phyloP scores from a whole-genome alignment of 1,284 basidiomycete genomes.

The Tilletia caries region DNA sequence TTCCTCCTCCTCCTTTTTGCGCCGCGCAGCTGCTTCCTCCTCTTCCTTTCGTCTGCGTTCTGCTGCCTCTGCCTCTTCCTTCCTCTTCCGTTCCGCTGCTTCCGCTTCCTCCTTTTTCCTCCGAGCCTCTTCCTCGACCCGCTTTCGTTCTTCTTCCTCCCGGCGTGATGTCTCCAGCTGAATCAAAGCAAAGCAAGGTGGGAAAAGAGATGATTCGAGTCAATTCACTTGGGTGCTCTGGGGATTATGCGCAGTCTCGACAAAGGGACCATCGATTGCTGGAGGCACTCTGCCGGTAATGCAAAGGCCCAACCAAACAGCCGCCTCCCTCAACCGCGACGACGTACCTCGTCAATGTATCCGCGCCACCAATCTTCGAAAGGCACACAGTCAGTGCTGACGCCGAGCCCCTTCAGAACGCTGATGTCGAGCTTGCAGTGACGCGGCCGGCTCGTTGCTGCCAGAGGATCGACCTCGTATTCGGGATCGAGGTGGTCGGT shows the following conservation, averaged over 20 bases:
- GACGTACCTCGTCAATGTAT: conserved; percentile 29
- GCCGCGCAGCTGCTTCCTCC: conserved; percentile 14
- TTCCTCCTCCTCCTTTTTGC: conserved; percentile 18
- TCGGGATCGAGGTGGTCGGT: conserved; percentile 42
- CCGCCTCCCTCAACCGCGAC: no score
- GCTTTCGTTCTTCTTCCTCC: conserved; percentile 17
- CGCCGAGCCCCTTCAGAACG: conserved; percentile 32
- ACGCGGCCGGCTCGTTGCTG: conserved; percentile 42
- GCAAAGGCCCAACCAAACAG: no score
- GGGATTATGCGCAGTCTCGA: background rate
- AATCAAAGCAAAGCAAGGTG: background rate
- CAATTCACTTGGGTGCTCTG: background rate
- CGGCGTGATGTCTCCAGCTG: conserved; percentile 16
- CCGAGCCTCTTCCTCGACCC: conserved; percentile 24
- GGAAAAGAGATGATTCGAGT: background rate
- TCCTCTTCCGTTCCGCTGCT: conserved; percentile 18
- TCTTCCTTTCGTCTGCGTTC: conserved; percentile 20
- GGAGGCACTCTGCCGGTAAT: no score
- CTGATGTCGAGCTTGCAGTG: conserved; percentile 47
- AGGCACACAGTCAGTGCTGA: conserved; percentile 30
- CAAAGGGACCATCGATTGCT: no score
- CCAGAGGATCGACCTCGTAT: conserved; percentile 43
- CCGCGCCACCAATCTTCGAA: conserved; percentile 49
- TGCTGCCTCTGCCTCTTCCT: conserved; percentile 28
- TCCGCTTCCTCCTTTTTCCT: conserved; percentile 20